Evolutionary conservation across 495 filamentous ascomycete species (phyloP), one percentile per base, ranked within the genome.

Genomic region (Lasiosphaeria ovina): DNA sequence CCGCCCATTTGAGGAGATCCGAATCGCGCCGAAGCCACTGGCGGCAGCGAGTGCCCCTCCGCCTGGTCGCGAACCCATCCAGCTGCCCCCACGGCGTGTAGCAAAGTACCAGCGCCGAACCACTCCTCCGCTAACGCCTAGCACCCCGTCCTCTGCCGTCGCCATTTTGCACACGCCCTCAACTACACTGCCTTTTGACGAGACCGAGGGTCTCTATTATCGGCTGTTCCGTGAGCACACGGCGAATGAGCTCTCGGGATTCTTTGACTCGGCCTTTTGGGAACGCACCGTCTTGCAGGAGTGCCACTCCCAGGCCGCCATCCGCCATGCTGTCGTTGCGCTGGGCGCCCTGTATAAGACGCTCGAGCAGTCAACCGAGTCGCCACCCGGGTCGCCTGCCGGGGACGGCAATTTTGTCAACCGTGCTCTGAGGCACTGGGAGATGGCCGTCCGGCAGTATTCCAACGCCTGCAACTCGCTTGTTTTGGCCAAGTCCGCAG

Each of bases 261-360:
- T 85, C 64, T 88, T 87, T 54, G 74, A 79, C 54, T 85, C 83
- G 4, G 81, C 79, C 6, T 86, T 88, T 60, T 89, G 85, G 87
- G 80, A 74, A 11, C 74, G 69, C 49, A 76, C 72, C 12, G 76
- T 89, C 10, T 70, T 87, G 38, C 83, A 85, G 66, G 83, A 84
- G 61, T 85, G 83, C 45, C 79, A 84, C 51, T 78, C 79, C 14
- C 83, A 88, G 66, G 76, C 86, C 4, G 77, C 83, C 4, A 84
- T 90, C 48, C 79, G 83, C 31, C 86, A 90, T 69, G 85, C 87
- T 7, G 79, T 88, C 1, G 77, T 88, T 12, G 87, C 86, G 44
- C 72, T 90, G 33, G 83, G 84, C 51, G 83, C 85, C 2, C 72
- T 87, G 32, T 87, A 88, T 59, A 83, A 87, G 63, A 83, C 81